Percentiles rank a stretch among this genome's conserved stretches.
phyloP scores from a whole-genome alignment of 1,139 yeast species.

The Zygosaccharomyces sapae region DNA sequence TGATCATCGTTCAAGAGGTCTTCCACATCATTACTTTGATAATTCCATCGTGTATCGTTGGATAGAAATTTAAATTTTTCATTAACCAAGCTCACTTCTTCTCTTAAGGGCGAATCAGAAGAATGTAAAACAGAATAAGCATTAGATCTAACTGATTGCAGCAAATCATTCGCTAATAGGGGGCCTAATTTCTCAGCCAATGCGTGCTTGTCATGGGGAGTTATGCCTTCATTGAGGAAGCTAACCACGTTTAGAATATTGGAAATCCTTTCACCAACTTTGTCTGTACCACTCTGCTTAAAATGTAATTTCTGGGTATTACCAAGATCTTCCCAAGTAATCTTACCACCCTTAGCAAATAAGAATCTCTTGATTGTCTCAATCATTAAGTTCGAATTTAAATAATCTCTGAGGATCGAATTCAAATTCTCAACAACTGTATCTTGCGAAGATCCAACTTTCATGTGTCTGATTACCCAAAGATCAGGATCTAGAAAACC shows the following conservation, averaged over 20 bases:
- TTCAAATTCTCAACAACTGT: slow-evolving; percentile 19
- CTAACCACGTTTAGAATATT: slow-evolving; percentile 19
- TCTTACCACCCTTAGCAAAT: slow-evolving; percentile 12
- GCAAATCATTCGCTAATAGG: slow-evolving; percentile 24
- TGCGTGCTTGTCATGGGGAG: slow-evolving; percentile 4
- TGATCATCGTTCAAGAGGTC: slow-evolving; percentile 24
- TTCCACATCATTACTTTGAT: slow-evolving; percentile 19
- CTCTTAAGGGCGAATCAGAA: slow-evolving; percentile 12
- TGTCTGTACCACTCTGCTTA: neutral
- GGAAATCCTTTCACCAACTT: slow-evolving; percentile 11
- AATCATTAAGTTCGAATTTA: slow-evolving; percentile 15
- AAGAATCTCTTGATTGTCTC: slow-evolving; percentile 16
- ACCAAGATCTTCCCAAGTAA: slow-evolving; percentile 9
- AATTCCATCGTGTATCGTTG: slow-evolving; percentile 16
- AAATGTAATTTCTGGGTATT: slow-evolving; percentile 3
- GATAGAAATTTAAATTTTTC: slow-evolving; percentile 17
- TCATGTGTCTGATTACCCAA: slow-evolving; percentile 30
- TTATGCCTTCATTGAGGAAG: slow-evolving; percentile 17
- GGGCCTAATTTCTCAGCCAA: slow-evolving; percentile 22
- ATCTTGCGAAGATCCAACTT: slow-evolving; percentile 24
- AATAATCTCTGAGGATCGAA: slow-evolving; percentile 16
- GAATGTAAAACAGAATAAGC: slow-evolving; percentile 23
- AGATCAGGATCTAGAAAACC: slow-evolving; percentile 19
- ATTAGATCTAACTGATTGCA: slow-evolving; percentile 25
- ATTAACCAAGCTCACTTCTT: slow-evolving; percentile 14